Evolutionary conservation across 164 flowering plant species (phyloP), one percentile per base, ranked within the genome.

Genomic region (Liquidambar formosana): DNA sequence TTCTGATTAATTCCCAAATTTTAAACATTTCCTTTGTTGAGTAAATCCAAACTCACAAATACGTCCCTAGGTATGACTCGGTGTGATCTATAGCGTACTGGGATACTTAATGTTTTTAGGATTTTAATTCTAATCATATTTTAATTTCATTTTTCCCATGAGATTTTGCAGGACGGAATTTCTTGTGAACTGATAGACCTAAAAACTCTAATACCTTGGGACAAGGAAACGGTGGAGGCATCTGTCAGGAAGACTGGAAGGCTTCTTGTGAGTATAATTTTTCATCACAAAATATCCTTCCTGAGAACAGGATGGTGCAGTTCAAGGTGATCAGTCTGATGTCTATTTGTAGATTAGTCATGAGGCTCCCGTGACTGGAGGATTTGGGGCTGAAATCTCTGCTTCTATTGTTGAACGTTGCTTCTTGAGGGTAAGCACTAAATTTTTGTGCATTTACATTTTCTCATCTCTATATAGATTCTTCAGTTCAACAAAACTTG

Each of bases 351-450:
- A 95, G 99, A 88, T 95, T 66, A 95, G 99, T 78, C 99, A 95
- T 80, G 99, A 95, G 84, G 97, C 99, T 78, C 97, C 99, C 0
- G 79, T 93, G 1, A 95, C 97, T 18, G 97, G 97, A 75, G 99
- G 99, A 54, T 95, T 95, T 83, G 99, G 97, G 64, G 99, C 97
- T 70, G 99, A 95, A 76, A 93, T 95, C 44, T 82, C 97, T 71
- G 93, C 99, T 25, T 84, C 99, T 19, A 88, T 95, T 25, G 84
- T 80, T 28, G 99, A 95, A 72, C 85, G 97, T 28, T 95, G 99
- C 84, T 95, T 95, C 83, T 77, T 81, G 64, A 86, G 92, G 87
- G 99, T 92, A 84, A 73, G 65, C 41, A 3, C 27, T 62, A 61
- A 48, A 25, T 64, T 21, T 62, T 28, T 10, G 49, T 25, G 13